Conservation (phyloP, 2,329 filamentous ascomycete species). For the Colletotrichum lindemuthianum region DNA sequence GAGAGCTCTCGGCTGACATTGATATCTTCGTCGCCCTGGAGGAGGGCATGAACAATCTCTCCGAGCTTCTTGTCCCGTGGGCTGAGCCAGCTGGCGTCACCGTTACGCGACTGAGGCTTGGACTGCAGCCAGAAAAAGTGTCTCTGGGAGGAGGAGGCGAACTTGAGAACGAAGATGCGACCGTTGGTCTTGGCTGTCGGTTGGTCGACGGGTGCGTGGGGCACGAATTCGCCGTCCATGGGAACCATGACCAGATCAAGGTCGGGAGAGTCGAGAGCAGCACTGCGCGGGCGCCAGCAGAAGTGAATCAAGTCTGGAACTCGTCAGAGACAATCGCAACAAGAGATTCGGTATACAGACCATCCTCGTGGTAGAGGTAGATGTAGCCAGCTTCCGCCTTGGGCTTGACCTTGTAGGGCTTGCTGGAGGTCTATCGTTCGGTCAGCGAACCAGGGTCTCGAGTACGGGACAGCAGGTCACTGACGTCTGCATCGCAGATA, state of each 20-base stretch:
- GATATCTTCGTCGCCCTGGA: constrained; percentile 85
- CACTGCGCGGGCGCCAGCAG: constrained; percentile 89
- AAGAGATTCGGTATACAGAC: constrained; percentile 52
- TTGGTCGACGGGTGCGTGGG: constrained; percentile 70
- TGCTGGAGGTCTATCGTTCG: constrained; percentile 54
- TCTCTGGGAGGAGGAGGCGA: constrained; percentile 89
- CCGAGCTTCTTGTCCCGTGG: constrained; percentile 87
- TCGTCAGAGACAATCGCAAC: background rate
- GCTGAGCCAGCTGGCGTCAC: constrained; percentile 82
- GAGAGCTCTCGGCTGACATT: constrained; percentile 80
- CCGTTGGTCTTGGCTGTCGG: constrained; percentile 78
- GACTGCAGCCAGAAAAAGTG: constrained; percentile 98
- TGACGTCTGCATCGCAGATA: constrained; percentile 84
- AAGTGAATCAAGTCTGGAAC: constrained; percentile 86
- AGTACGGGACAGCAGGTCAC: constrained; percentile 48
- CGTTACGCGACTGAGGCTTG: constrained; percentile 77
- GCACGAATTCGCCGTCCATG: constrained; percentile 84
- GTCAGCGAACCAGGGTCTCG: constrained; percentile 34
- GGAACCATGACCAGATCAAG: constrained; percentile 95
- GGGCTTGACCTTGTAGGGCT: constrained; percentile 78
- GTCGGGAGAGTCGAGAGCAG: constrained; percentile 76
- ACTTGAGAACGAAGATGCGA: constrained; percentile 93
- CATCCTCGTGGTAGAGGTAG: constrained; percentile 93
- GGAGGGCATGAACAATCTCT: constrained; percentile 82
- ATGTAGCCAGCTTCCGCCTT: constrained; percentile 82